phyloP scores from a whole-genome alignment of 352 stramenopile genomes.

The Globisporangium solare region DNA sequence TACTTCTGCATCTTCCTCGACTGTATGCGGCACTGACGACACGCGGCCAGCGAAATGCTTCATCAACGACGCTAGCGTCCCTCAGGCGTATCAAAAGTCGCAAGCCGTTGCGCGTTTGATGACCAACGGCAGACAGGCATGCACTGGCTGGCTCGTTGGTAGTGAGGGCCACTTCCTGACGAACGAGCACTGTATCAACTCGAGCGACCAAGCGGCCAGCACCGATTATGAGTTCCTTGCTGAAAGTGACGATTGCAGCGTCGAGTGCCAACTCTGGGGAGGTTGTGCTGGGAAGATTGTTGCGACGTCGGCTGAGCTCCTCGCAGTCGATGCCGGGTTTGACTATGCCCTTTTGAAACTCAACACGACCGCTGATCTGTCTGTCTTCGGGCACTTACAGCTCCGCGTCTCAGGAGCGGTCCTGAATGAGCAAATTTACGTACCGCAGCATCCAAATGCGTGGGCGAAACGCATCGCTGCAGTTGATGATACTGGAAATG shows the following conservation, averaged over 20 bases:
- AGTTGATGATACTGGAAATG: constrained; percentile 21
- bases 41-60: constrained; percentile 31
- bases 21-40: constrained; percentile 31
- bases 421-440: constrained; percentile 37
- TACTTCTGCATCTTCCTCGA: constrained; percentile 11
- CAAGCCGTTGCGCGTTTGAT: constrained; percentile 31
- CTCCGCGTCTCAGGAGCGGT: constrained; percentile 22
- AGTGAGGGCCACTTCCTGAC: constrained; percentile 40
- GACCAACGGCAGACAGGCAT: constrained; percentile 21
- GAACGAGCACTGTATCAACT: constrained; percentile 40
- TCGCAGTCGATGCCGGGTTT: constrained; percentile 16
- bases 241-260: constrained; percentile 25
- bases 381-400: constrained; percentile 28
- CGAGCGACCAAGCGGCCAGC: constrained; percentile 11
- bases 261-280: constrained; percentile 19
- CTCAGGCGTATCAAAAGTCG: constrained; percentile 18
- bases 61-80: constrained; percentile 13
- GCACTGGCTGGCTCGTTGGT: constrained; percentile 41
- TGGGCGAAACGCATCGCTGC: constrained; percentile 31
- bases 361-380: constrained; percentile 17
- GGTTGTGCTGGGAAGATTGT: constrained; percentile 20
- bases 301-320: constrained; percentile 22
- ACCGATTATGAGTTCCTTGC: constrained; percentile 35
- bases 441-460: constrained; percentile 37
- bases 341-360: constrained; percentile 51